Evolutionary conservation across 1,284 basidiomycete genomes (phyloP).

Genomic region (Waitea zeae): DNA sequence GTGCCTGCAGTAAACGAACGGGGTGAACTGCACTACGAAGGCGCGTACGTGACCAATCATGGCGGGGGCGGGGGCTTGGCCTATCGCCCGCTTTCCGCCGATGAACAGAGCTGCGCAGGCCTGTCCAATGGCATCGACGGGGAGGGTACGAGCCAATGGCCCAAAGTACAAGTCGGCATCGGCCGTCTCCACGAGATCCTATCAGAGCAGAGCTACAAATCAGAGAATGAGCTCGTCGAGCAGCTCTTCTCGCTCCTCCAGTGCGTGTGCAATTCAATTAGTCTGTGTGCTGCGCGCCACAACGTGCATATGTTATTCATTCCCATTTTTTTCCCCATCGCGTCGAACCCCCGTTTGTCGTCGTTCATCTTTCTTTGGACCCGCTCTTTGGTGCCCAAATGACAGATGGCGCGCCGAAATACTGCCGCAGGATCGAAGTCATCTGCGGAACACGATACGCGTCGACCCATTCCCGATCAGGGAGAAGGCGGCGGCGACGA

Average conservation of each 20-base stretch:
- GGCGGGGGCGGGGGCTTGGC: constrained; percentile 43
- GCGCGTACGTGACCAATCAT: constrained; percentile 43
- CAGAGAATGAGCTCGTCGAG: constrained; percentile 33
- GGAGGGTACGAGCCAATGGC: constrained; percentile 38
- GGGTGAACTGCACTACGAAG: constrained; percentile 25
- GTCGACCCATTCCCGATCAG: constrained; percentile 29
- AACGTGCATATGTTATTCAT: too few species aligned
- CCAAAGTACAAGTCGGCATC: constrained; percentile 47
- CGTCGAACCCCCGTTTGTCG: constrained; percentile 12
- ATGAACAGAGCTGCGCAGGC: constrained; percentile 33
- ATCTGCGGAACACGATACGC: constrained; percentile 43
- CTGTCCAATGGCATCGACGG: constrained; percentile 62
- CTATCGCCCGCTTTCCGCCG: constrained; percentile 27
- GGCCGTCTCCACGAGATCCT: constrained; percentile 23
- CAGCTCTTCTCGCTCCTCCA: constrained; percentile 43
- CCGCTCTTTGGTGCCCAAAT: not conserved
- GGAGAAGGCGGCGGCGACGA: too few species aligned
- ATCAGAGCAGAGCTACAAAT: constrained; percentile 17
- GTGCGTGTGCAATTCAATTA: too few species aligned
- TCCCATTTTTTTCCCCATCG: too few species aligned
- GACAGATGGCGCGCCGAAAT: constrained; percentile 29
- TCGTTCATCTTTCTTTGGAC: constrained; percentile 2
- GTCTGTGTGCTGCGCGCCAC: too few species aligned
- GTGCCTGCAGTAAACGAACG: constrained; percentile 15
- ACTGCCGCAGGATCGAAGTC: constrained; percentile 26